Evolutionary conservation across 441 rosid species (phyloP), one percentile per base, ranked within the genome.

Genomic region (Euphorbia schlechtendalii): DNA sequence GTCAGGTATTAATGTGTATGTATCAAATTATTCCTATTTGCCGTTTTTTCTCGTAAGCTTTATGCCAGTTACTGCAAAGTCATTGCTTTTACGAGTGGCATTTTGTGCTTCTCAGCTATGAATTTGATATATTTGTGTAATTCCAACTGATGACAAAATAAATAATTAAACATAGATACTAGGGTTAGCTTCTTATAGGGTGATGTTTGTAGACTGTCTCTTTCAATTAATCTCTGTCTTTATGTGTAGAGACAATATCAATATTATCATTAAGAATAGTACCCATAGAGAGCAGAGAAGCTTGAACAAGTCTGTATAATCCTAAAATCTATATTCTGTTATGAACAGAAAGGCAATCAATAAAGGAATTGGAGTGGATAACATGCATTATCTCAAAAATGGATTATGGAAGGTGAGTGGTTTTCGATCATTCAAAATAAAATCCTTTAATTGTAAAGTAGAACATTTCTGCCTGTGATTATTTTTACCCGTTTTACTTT

Each of bases 291-390:
- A 7, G 45, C 10, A 41, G 45, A 41, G 2, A 12, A 41, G 45
- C 45, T 41, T n/a, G n/a, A n/a, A n/a, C n/a, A n/a, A n/a, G n/a
- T n/a, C n/a, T 48, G 53, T 48, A 57, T 30, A 4, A 10, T 46
- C 18, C 22, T 32, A 46, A 14, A 21, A 24, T 48, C 53, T 48
- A 49, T 43, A 13, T 48, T 62, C 56, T 54, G 46, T 24, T 74
- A 36, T 74, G 65, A 71, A 67, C 84, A 94, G 99, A 76, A 87
- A 73, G 74, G 53, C 86, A 66, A 80, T 89, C 67, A 94, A 94
- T 85, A 94, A 93, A 75, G 99, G 99, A 54, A 94, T 94, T 45
- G 99, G 98, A 45, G 92, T 94, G 71, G 99, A 94, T 78, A 91
- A 80, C 78, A 86, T 94, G 97, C 99, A 94, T 79, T 94, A 90